These are phyloP conservation scores for Gossypium thurberi DNA, from an alignment of 345 rosid genomes.

Conservation along the genomic window DNA sequence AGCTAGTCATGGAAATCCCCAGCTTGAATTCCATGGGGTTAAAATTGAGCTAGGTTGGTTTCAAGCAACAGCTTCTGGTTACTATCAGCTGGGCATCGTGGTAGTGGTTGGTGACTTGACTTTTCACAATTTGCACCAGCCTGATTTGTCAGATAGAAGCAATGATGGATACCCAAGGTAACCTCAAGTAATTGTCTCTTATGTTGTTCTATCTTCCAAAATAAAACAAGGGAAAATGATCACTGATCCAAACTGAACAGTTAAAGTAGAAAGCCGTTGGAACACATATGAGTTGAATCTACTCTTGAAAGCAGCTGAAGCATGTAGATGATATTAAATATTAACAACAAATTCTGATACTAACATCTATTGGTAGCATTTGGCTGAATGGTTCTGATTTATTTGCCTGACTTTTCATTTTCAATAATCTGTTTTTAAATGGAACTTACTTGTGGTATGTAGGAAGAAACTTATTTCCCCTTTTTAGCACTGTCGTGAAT, in stretches of 20 bases:
- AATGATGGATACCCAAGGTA: constrained; percentile 57
- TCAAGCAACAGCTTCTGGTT: constrained; percentile 96
- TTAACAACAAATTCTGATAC: background rate
- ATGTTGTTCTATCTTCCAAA: background rate
- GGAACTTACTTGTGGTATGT: background rate
- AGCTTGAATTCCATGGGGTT: constrained; percentile 85
- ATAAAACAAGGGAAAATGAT: background rate
- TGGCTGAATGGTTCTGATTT: background rate
- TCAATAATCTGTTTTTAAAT: background rate
- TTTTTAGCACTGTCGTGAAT: background rate
- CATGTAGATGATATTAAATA: background rate
- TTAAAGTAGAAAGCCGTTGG: background rate
- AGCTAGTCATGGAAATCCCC: constrained; percentile 82
- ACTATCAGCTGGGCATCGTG: constrained; percentile 90
- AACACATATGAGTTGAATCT: background rate
- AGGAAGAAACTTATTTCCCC: background rate
- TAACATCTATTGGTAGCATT: background rate
- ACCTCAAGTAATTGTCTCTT: background rate
- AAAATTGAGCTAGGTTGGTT: constrained; percentile 92
- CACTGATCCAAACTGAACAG: background rate
- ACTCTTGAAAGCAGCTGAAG: background rate
- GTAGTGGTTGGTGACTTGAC: constrained; percentile 65
- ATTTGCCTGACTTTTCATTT: background rate
- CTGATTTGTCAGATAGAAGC: constrained; percentile 39
- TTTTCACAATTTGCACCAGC: constrained; percentile 30